Base-by-base conservation (phyloP, 768 basidiomycete species). In the Aureoboletus auriporus region DNA sequence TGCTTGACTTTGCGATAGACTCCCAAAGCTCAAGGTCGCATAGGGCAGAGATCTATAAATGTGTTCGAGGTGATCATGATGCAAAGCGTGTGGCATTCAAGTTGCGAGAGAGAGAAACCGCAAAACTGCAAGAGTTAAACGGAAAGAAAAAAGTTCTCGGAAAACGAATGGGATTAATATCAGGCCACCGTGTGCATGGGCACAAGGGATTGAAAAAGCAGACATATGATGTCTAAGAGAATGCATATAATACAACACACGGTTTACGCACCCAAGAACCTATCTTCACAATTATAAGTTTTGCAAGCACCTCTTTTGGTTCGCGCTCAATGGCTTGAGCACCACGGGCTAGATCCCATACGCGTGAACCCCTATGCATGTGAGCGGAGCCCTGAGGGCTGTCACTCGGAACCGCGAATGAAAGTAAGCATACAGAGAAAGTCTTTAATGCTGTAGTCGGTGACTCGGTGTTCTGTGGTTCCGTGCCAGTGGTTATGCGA, bases 251-350 rank as follows among this genome's bases (percentile, higher is more conserved):
- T 34, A 44, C 26, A 47, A 44, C 16, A 40, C 27, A 26, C 14
- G 10, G 7, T 6, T 46, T 59, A 63, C n/a, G 45, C 35, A 30
- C 84, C 76, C 79, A 84, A 42, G 83, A 79, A 17, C 84, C 82
- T 78, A 86, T 83, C 60, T 80, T 85, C 71, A 93, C 4, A 23
- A 23, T 23, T 23, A 23, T 70, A 67, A 94, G 93, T 40, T 87
- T 75, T 9, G 86, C 80, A 27, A 94, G 73, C 20, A 93, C 89
- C 58, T 93, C 87, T 64, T 94, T 91, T 2, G 90, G 92, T 12
- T 86, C 86, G 43, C 80, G 80, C 66, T 92, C 93, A 70, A 93
- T 91, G 35, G 87, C 58, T 51, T 94, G 92, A 3, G 93, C 83
- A 39, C 84, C 86, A 16, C 91, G 82, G 94, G n/a, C n/a, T n/a